phyloP scores from a whole-genome alignment of 176 grass and related monocot species.

The Avena eriantha region DNA sequence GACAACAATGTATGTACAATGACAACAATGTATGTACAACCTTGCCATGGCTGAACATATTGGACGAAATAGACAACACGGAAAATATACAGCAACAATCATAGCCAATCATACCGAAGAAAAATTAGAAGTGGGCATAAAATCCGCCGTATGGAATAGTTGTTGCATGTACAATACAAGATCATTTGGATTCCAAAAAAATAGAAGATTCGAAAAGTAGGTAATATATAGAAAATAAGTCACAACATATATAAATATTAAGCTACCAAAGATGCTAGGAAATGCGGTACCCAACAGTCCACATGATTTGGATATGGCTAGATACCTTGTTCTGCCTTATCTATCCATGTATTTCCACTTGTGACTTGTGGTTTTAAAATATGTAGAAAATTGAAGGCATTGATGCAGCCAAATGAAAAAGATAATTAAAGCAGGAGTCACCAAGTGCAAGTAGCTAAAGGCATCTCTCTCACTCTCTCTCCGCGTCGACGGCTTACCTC shows the following conservation, averaged over 20 bases:
- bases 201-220: neutral
- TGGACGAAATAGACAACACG: too few relatives aligned
- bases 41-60: too few relatives aligned
- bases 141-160: neutral
- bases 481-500: slow-evolving; percentile 11
- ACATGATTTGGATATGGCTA: neutral
- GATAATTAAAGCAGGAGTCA: neutral
- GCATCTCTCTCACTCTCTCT: slow-evolving; percentile 30
- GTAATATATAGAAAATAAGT: neutral
- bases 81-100: too few relatives aligned
- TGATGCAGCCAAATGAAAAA: neutral
- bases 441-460: slow-evolving; percentile 25
- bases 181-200: neutral
- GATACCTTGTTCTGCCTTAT: neutral
- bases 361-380: neutral
- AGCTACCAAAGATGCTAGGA: neutral
- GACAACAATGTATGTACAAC: too few relatives aligned
- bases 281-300: slow-evolving; percentile 34
- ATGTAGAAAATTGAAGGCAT: neutral
- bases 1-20: too few relatives aligned
- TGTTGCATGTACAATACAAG: neutral
- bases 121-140: neutral
- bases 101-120: too few relatives aligned
- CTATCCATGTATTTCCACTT: neutral
- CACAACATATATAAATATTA: neutral